phyloP scores from a whole-genome alignment of 2,329 filamentous ascomycete species.

The Lachnellula subtilissima region DNA sequence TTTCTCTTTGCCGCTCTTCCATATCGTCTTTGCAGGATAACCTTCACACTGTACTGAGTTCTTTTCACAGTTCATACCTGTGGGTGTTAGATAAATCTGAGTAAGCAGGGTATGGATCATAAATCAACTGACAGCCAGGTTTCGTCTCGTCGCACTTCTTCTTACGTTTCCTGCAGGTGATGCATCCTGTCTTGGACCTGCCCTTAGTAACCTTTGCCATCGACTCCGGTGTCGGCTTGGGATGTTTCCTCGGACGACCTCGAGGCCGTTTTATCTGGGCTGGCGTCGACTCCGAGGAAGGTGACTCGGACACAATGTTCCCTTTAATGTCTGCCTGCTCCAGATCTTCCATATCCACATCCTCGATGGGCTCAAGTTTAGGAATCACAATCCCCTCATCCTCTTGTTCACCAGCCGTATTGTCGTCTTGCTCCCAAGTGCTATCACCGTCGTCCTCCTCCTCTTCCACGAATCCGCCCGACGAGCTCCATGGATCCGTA shows the following conservation, averaged over 20 bases:
- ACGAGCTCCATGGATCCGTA: slow-evolving; percentile 28
- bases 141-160: slow-evolving; percentile 71
- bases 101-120: neutral
- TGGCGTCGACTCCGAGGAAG: slow-evolving; percentile 11
- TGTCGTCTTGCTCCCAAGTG: slow-evolving; percentile 34
- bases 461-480: slow-evolving; percentile 24
- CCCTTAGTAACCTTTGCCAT: slow-evolving; percentile 73
- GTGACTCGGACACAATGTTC: slow-evolving; percentile 12
- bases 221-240: slow-evolving; percentile 50
- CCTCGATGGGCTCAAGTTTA: slow-evolving; percentile 50
- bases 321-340: slow-evolving; percentile 41
- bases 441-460: slow-evolving; percentile 29
- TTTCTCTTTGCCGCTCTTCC: slow-evolving; percentile 77
- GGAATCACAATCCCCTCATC: slow-evolving; percentile 39
- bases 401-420: slow-evolving; percentile 37
- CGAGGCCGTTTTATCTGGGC: slow-evolving; percentile 56
- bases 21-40: slow-evolving; percentile 79
- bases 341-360: slow-evolving; percentile 51
- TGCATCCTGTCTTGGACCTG: slow-evolving; percentile 63
- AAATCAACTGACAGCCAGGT: slow-evolving; percentile 53
- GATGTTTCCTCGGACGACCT: slow-evolving; percentile 76
- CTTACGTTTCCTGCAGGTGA: slow-evolving; percentile 63
- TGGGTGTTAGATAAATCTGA: slow-evolving; percentile 19
- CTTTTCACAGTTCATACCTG: slow-evolving; percentile 85
- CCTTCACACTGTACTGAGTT: slow-evolving; percentile 89